These are phyloP conservation scores for Podaxis mareebaensis DNA, from an alignment of 768 basidiomycete species.

Conservation along the genomic window DNA sequence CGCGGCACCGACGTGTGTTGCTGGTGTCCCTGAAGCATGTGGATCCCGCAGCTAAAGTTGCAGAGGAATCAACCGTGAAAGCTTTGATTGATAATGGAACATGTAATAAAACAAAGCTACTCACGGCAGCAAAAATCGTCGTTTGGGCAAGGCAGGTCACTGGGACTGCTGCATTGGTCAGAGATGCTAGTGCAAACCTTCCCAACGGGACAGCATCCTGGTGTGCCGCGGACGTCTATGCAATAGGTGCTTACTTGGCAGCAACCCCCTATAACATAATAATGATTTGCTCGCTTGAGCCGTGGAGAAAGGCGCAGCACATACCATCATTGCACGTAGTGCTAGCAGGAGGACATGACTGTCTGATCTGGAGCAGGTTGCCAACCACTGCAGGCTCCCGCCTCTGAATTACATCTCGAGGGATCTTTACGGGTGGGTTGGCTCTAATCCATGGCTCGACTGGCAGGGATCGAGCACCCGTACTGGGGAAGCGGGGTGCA, in stretches of 20 bases:
- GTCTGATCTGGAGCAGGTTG: not conserved
- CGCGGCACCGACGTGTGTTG: not conserved
- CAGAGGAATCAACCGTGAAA: too few relatives aligned
- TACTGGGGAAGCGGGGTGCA: too few relatives aligned
- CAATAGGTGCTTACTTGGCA: not conserved
- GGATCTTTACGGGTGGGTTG: not conserved
- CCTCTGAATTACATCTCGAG: not conserved
- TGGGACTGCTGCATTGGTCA: not conserved
- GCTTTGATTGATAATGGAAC: too few relatives aligned
- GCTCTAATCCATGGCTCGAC: not conserved
- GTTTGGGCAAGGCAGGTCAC: not conserved
- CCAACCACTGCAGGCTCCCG: slow-evolving; percentile 1
- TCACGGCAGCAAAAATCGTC: not conserved
- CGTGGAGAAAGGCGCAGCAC: not conserved
- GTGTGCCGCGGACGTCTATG: not conserved
- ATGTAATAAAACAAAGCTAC: not conserved
- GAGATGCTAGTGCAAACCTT: not conserved
- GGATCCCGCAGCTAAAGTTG: too few relatives aligned
- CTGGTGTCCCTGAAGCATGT: too few relatives aligned
- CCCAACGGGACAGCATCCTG: slow-evolving; percentile 6
- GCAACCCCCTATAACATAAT: not conserved
- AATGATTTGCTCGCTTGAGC: not conserved
- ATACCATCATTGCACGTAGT: not conserved
- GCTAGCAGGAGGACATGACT: slow-evolving; percentile 4
- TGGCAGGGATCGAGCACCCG: too few relatives aligned